Percentiles rank a stretch among this genome's conserved stretches.
These are phyloP conservation scores for Ambrosiella cleistominuta DNA, from an alignment of 2,329 filamentous ascomycete species.

Conservation along the genomic window DNA sequence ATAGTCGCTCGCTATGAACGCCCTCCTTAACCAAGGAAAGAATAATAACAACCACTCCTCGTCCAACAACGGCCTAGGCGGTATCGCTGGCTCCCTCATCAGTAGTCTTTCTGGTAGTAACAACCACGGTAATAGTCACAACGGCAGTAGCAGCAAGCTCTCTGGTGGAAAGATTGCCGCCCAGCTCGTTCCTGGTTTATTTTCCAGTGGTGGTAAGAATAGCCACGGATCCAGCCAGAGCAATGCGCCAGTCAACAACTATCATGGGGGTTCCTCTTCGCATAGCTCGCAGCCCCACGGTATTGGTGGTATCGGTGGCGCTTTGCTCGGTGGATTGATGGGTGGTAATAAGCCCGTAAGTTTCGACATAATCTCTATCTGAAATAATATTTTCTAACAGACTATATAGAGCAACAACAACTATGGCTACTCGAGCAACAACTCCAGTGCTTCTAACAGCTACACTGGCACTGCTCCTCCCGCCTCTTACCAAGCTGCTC, in stretches of 20 bases:
- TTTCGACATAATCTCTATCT: conserved; percentile 6
- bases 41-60: conserved; percentile 22
- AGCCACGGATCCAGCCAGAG: conserved; percentile 26
- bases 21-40: conserved; percentile 32
- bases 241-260: conserved; percentile 15
- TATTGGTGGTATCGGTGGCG: conserved; percentile 33
- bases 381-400: not conserved
- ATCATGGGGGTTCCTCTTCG: conserved; percentile 17
- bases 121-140: conserved; percentile 16
- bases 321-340: conserved; percentile 37
- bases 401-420: conserved; percentile 29
- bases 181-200: conserved; percentile 37
- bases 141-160: conserved; percentile 22
- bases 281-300: conserved; percentile 17
- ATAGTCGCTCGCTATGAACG: conserved; percentile 43
- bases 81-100: conserved; percentile 31
- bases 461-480: conserved; percentile 48
- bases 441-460: conserved; percentile 30
- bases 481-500: conserved; percentile 34
- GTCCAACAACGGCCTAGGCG: conserved; percentile 26
- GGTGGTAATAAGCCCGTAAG: conserved; percentile 30
- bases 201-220: conserved; percentile 24
- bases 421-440: conserved; percentile 43
- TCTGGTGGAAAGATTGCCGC: conserved; percentile 35
- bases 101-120: conserved; percentile 21